phyloP scores from a whole-genome alignment of 768 basidiomycete genomes.

The Mycena metata region DNA sequence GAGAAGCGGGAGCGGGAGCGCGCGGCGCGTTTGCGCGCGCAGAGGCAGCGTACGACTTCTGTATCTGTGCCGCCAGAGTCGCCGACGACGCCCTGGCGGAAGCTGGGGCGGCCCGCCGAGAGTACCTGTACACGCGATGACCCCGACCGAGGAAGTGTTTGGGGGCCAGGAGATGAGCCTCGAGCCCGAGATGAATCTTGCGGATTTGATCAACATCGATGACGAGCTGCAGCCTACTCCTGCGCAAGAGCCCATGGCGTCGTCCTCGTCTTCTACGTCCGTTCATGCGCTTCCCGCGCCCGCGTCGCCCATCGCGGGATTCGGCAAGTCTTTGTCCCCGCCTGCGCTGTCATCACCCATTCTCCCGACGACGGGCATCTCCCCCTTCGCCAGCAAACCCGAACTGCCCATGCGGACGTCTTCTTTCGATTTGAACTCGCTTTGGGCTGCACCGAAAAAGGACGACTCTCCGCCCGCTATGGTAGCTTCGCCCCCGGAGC shows the following conservation, averaged over 20 bases:
- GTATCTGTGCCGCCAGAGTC: conserved; percentile 82
- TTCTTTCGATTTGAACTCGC: conserved; percentile 79
- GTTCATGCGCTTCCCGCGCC: conserved; percentile 26
- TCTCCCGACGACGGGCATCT: conserved; percentile 57
- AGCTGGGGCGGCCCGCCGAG: conserved; percentile 77
- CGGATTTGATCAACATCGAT: conserved; percentile 84
- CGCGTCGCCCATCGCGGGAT: conserved; percentile 29
- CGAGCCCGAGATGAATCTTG: conserved; percentile 79
- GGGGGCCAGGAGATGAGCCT: conserved; percentile 45
- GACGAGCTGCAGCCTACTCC: conserved; percentile 60
- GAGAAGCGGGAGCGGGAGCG: conserved; percentile 80
- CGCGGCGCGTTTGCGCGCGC: conserved; percentile 67
- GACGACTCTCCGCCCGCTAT: conserved; percentile 39
- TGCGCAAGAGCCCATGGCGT: conserved; percentile 33
- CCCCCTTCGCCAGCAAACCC: conserved; percentile 62
- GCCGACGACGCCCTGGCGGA: conserved; percentile 62
- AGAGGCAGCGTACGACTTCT: conserved; percentile 64
- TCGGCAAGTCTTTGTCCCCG: conserved; percentile 40
- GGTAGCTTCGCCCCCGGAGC: conserved; percentile 34
- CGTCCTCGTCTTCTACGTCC: background rate
- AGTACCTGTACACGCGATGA: conserved; percentile 60
- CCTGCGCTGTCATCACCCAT: conserved; percentile 41
- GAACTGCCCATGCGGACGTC: conserved; percentile 60
- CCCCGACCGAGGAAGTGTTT: conserved; percentile 44
- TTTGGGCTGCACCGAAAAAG: conserved; percentile 74